Evolutionary conservation across 2,329 filamentous ascomycete species (phyloP).

Genomic region (Aureobasidium sp.): DNA sequence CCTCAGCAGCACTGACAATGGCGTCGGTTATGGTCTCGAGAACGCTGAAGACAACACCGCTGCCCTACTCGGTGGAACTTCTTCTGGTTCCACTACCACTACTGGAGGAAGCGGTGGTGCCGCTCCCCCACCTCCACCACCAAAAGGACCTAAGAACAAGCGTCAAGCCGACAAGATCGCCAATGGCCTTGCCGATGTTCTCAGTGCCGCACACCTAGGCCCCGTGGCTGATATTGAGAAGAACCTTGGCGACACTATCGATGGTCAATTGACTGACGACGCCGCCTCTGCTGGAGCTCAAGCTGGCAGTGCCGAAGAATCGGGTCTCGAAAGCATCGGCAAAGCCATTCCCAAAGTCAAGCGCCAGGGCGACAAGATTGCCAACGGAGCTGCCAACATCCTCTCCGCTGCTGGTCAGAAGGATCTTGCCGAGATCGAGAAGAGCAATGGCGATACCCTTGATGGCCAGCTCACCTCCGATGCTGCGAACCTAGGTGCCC

Average conservation of each 20-base stretch:
- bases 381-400: slow-evolving; percentile 26
- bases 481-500: slow-evolving; percentile 25
- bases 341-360: slow-evolving; percentile 18
- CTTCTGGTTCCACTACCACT: not conserved
- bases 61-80: not conserved
- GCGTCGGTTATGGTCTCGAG: slow-evolving; percentile 29
- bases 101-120: not conserved
- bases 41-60: slow-evolving; percentile 23
- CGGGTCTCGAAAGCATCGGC: slow-evolving; percentile 25
- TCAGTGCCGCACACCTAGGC: slow-evolving; percentile 17
- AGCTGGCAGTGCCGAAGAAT: slow-evolving; percentile 24
- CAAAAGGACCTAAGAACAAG: not conserved
- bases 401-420: slow-evolving; percentile 19
- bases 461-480: slow-evolving; percentile 26
- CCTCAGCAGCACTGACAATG: slow-evolving; percentile 28
- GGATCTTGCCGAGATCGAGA: not conserved
- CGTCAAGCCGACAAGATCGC: slow-evolving; percentile 16
- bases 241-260: slow-evolving; percentile 21
- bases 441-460: slow-evolving; percentile 22
- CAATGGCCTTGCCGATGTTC: slow-evolving; percentile 23
- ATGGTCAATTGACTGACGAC: slow-evolving; percentile 25
- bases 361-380: slow-evolving; percentile 31
- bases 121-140: not conserved
- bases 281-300: slow-evolving; percentile 25
- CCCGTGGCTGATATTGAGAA: not conserved